Conservation (phyloP, 2,329 filamentous ascomycete genomes). For the Fusarium nisikadoi region DNA sequence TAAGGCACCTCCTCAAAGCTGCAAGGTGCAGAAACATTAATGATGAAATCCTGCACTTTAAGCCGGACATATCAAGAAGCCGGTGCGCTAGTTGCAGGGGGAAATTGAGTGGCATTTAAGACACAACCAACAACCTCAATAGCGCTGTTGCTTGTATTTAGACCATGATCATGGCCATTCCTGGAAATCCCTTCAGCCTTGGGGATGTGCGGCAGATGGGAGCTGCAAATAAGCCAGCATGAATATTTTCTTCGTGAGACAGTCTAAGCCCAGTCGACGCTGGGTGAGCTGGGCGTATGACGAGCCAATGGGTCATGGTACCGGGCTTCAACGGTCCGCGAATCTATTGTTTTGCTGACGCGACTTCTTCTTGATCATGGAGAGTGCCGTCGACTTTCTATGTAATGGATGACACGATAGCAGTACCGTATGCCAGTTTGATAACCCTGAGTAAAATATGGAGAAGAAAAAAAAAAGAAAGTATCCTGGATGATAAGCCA, state of each 20-base stretch:
- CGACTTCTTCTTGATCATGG: constrained; percentile 3
- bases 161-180: not conserved
- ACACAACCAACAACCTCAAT: constrained; percentile 8
- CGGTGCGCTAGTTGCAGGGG: constrained; percentile 20
- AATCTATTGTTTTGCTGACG: constrained; percentile 10
- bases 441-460: not conserved
- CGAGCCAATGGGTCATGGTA: constrained; percentile 19
- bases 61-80: not conserved
- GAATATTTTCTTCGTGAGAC: not conserved
- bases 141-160: constrained; percentile 4
- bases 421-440: not conserved
- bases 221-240: not conserved
- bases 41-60: constrained; percentile 1
- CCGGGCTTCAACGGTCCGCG: constrained; percentile 30
- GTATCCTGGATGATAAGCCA: not conserved
- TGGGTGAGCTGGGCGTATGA: constrained; percentile 14
- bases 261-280: constrained; percentile 3
- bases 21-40: constrained; percentile 2
- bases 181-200: constrained; percentile 12
- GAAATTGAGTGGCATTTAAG: constrained; percentile 32
- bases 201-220: constrained; percentile 16
- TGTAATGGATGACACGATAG: not conserved
- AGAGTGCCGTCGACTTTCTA: not conserved
- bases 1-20: constrained; percentile 4
- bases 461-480: constrained; percentile 2